Conservation (phyloP, 352 stramenopile species). For the Globisporangium orthogonon region DNA sequence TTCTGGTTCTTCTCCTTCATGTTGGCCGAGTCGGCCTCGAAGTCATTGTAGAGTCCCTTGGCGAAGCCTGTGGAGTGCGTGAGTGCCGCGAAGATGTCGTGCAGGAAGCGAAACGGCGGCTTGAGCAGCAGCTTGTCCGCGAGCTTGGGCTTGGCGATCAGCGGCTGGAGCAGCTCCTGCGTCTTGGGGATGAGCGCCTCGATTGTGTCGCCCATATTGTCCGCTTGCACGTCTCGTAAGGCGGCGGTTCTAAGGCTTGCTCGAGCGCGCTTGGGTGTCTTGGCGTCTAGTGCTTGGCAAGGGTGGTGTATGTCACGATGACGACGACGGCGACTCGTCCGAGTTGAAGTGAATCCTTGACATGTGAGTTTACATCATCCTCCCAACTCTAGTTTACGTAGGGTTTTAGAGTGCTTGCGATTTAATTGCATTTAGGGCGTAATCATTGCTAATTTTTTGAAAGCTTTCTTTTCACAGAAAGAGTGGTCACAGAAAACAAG, state of each 20-base stretch:
- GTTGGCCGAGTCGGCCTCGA: conserved; percentile 71
- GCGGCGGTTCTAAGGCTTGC: background rate
- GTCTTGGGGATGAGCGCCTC: conserved; percentile 70
- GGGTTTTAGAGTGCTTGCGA: too few relatives aligned
- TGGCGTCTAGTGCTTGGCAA: too few relatives aligned
- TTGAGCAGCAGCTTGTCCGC: conserved; percentile 94
- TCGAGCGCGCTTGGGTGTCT: too few relatives aligned
- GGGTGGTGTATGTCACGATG: too few relatives aligned
- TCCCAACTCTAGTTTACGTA: too few relatives aligned
- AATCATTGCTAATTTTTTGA: too few relatives aligned
- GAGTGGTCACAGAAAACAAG: too few relatives aligned
- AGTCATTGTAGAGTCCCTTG: conserved; percentile 75
- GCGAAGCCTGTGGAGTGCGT: conserved; percentile 83
- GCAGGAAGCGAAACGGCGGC: conserved; percentile 95
- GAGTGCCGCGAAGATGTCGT: conserved; percentile 92
- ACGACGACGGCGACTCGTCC: too few relatives aligned
- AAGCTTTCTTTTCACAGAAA: too few relatives aligned
- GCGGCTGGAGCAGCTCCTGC: conserved; percentile 78
- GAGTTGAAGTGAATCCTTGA: too few relatives aligned
- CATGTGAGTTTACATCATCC: too few relatives aligned
- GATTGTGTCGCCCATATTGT: conserved; percentile 45
- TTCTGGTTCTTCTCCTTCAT: conserved; percentile 87
- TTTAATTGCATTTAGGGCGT: too few relatives aligned
- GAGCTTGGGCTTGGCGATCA: conserved; percentile 93
- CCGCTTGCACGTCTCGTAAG: background rate